Conservation (phyloP, 106 monocot genomes). For the Allium sativum region DNA sequence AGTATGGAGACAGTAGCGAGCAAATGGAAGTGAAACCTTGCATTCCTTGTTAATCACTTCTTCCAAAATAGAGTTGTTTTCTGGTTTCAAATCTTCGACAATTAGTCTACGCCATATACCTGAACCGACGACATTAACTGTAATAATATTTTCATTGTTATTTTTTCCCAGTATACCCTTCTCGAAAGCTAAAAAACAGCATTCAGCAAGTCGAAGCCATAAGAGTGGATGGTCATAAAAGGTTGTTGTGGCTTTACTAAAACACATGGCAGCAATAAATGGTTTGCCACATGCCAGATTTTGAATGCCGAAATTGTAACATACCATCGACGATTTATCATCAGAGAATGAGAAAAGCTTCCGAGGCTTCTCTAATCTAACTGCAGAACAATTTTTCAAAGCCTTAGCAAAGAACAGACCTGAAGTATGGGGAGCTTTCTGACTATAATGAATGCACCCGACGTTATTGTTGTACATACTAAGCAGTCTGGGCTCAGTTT, state of each 20-base stretch:
- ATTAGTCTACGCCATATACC: conserved; percentile 60
- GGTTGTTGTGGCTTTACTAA: conserved; percentile 37
- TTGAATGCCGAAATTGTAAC: conserved; percentile 80
- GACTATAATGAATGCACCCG: conserved; percentile 69
- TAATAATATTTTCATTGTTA: conserved; percentile 23
- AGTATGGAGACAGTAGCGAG: conserved; percentile 56
- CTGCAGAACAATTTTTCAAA: conserved; percentile 25
- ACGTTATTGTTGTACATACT: conserved; percentile 54
- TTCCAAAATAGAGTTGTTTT: conserved; percentile 9
- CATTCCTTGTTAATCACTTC: conserved; percentile 17
- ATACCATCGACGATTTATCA: conserved; percentile 54
- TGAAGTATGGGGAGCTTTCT: conserved; percentile 38
- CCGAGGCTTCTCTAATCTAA: conserved; percentile 38
- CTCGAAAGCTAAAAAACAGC: conserved; percentile 54
- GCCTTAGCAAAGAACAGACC: conserved; percentile 52
- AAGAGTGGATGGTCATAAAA: conserved; percentile 49
- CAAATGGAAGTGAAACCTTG: conserved; percentile 62
- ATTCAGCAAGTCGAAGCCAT: conserved; percentile 86
- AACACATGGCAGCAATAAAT: conserved; percentile 56
- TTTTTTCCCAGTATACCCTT: conserved; percentile 39
- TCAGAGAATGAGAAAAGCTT: conserved; percentile 57
- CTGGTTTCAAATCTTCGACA: conserved; percentile 24
- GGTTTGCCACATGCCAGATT: conserved; percentile 55
- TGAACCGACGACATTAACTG: conserved; percentile 53
- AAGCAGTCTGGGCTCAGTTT: conserved; percentile 35